These are phyloP conservation scores for Gnomoniopsis sp. DNA, from an alignment of 2,329 filamentous ascomycete genomes.

Conservation along the genomic window DNA sequence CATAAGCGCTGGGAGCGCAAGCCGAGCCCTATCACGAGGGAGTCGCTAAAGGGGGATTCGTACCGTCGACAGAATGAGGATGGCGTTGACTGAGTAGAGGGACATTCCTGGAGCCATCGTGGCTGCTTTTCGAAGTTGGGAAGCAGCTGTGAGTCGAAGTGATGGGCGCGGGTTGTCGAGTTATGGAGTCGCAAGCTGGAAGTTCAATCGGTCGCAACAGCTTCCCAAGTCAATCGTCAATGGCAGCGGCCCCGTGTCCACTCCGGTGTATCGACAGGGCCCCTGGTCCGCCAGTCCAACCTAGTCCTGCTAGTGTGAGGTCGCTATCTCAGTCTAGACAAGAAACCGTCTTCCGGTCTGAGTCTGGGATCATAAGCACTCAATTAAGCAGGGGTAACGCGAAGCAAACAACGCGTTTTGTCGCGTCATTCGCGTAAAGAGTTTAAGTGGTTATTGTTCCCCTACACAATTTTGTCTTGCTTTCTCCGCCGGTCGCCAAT, in stretches of 20 bases:
- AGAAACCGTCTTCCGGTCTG: too few relatives aligned
- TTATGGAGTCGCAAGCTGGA: constrained; percentile 1
- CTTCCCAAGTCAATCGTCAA: constrained; percentile 6
- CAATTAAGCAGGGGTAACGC: constrained; percentile 4
- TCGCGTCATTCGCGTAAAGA: too few relatives aligned
- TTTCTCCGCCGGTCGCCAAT: background rate
- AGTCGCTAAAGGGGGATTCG: background rate
- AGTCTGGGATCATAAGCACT: background rate
- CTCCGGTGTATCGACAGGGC: constrained; percentile 10
- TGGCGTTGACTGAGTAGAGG: constrained; percentile 72
- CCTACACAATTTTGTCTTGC: background rate
- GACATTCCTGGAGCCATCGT: constrained; percentile 74
- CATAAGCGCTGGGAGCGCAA: background rate
- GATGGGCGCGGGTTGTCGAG: background rate
- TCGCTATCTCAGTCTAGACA: too few relatives aligned
- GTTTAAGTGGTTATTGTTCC: background rate
- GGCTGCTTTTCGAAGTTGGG: constrained; percentile 15
- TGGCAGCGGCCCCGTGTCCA: constrained; percentile 17
- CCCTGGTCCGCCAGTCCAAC: too few relatives aligned
- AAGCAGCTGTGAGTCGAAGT: background rate
- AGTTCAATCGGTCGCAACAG: constrained; percentile 1
- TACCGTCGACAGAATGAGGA: constrained; percentile 36
- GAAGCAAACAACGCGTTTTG: too few relatives aligned
- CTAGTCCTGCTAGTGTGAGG: too few relatives aligned
- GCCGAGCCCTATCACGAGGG: background rate